Evolutionary conservation across 2,329 filamentous ascomycete genomes (phyloP), one percentile per base, ranked within the genome.

Genomic region (Colletotrichum higginsianum): DNA sequence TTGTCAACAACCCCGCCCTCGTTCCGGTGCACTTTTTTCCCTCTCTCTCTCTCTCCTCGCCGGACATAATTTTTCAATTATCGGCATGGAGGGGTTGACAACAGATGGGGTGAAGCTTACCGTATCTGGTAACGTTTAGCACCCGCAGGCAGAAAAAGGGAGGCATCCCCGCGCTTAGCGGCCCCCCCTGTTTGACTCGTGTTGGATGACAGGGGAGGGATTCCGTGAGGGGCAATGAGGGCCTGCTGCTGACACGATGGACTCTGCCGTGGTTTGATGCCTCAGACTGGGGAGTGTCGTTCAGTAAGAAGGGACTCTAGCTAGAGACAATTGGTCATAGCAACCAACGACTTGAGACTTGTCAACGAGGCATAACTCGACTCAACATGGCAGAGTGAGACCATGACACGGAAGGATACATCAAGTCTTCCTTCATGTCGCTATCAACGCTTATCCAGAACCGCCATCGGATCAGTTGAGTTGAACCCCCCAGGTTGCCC

Each of bases 111-210:
- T 60, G 46, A 23, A 4, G 9, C 46, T 6, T 71, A 9, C 68
- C 58, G 0, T 12, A 53, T 63, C 0, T n/a, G 65, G 68, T 16
- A 68, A 40, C 47, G 1, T 11, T 26, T 53, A 56, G 9, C 68
- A 49, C 38, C 13, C 2, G 5, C 15, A 3, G 12, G 23, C 23
- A 26, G n/a, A 46, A 11, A 68, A 68, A 60, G 57, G 40, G 57
- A 63, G 40, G 65, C 52, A 71, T 68, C 65, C 68, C 68, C 65
- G 58, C 65, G 65, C 58, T 60, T 44, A 63, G 68, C 40, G 57
- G 40, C 38, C 68, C 30, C 68, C 30, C 58, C 58, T 53, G 65
- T 44, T 63, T 60, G 68, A 71, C 65, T 71, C 65, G 53, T 64
- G 64, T 63, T 71, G 30, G 30, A 30, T 53, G 58, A 44, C 53